These are phyloP conservation scores for Lachnellula cervina DNA, from an alignment of 2,329 filamentous ascomycete genomes.

Conservation along the genomic window DNA sequence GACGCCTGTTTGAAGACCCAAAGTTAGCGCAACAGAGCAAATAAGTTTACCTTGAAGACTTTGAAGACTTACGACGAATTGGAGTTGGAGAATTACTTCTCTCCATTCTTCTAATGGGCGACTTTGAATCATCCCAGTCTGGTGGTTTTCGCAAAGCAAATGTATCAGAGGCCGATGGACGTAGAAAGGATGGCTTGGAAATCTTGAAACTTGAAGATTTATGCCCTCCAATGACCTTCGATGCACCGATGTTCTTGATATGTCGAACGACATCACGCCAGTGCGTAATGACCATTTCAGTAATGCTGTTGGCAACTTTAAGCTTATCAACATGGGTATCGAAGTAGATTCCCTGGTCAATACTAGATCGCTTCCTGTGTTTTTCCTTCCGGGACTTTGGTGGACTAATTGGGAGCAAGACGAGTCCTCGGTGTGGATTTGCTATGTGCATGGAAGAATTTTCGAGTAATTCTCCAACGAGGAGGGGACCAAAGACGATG, in stretches of 20 bases:
- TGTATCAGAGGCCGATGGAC: constrained; percentile 40
- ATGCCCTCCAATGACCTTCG: constrained; percentile 12
- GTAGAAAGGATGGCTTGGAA: constrained; percentile 23
- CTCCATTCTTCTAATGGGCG: constrained; percentile 17
- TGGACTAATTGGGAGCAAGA: constrained; percentile 30
- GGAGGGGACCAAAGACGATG: constrained; percentile 60
- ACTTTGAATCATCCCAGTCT: constrained; percentile 31
- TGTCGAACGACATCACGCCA: constrained; percentile 62
- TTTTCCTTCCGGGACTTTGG: constrained; percentile 41
- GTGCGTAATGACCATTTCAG: constrained; percentile 61
- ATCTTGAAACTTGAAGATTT: constrained; percentile 13
- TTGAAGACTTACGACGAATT: constrained; percentile 27
- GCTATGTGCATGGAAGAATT: constrained; percentile 38
- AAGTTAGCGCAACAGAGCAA: not conserved
- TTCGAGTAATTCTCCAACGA: constrained; percentile 54
- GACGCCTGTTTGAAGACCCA: constrained; percentile 1
- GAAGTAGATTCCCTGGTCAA: constrained; percentile 19
- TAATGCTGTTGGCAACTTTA: constrained; percentile 51
- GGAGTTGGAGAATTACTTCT: constrained; percentile 35
- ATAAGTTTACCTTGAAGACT: constrained; percentile 3
- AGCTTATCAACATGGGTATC: constrained; percentile 47
- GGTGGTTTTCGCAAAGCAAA: constrained; percentile 36
- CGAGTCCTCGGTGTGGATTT: constrained; percentile 23
- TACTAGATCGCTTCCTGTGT: constrained; percentile 30
- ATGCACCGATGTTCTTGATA: constrained; percentile 42